phyloP scores from a whole-genome alignment of 148 eudicot genomes.

The Oxyria digyna region DNA sequence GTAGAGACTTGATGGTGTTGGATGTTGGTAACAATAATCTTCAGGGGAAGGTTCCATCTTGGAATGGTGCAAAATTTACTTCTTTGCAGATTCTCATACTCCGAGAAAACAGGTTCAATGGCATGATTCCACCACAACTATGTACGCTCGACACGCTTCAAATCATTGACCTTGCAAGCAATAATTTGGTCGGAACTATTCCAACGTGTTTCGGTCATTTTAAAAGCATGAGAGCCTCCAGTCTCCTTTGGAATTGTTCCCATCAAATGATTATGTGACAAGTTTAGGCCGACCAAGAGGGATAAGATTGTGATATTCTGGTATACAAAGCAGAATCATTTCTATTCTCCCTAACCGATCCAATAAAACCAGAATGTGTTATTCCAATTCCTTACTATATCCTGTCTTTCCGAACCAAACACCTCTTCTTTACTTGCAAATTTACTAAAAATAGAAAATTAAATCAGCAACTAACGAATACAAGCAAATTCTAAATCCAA shows the following conservation, averaged over 20 bases:
- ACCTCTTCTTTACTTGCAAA: background rate
- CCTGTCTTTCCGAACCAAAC: background rate
- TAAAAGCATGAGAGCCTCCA: too few species aligned
- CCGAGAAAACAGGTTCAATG: constrained; percentile 10
- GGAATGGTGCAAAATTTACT: background rate
- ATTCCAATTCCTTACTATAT: background rate
- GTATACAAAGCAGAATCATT: background rate
- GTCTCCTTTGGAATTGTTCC: too few species aligned
- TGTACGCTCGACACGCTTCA: constrained; percentile 20
- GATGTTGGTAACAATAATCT: too few species aligned
- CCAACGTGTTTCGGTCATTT: too few species aligned
- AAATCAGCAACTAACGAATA: background rate
- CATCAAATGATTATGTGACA: too few species aligned
- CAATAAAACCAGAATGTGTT: background rate
- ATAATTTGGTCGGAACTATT: too few species aligned
- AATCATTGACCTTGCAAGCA: constrained; percentile 29
- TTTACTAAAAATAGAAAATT: background rate
- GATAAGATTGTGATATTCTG: too few species aligned
- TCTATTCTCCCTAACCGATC: background rate
- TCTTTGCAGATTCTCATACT: constrained; percentile 5
- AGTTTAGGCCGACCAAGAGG: too few species aligned
- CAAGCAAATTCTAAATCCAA: background rate
- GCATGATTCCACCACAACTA: constrained; percentile 21
- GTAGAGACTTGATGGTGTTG: too few species aligned
- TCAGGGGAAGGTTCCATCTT: constrained; percentile 23